Percentiles rank a stretch among this genome's conserved stretches.
Evolutionary conservation across 768 basidiomycete species (phyloP).

Genomic region (Lentinula raphanica): DNA sequence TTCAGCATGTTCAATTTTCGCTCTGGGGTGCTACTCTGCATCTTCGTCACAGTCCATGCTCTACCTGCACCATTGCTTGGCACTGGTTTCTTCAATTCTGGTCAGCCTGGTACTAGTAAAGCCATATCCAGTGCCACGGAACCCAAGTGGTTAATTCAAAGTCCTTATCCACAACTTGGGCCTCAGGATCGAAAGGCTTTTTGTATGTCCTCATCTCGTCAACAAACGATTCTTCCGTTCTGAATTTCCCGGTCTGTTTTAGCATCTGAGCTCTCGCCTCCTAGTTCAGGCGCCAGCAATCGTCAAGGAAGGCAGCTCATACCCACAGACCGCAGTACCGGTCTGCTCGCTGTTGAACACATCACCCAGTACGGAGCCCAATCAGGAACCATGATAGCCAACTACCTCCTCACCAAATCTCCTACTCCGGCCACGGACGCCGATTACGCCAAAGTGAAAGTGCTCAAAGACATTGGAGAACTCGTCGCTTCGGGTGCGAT

Average conservation of each 20-base stretch:
- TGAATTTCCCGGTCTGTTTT: too few species aligned
- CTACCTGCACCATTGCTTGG: background rate
- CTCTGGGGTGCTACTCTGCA: background rate
- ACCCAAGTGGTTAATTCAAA: too few species aligned
- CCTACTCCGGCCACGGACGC: background rate
- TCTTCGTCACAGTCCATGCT: background rate
- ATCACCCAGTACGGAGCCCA: background rate
- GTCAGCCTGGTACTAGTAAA: too few species aligned
- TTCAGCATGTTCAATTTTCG: background rate
- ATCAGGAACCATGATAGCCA: background rate
- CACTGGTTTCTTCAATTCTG: background rate
- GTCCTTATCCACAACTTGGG: too few species aligned
- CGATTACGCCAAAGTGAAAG: background rate
- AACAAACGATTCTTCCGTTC: too few species aligned
- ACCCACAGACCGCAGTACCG: too few species aligned
- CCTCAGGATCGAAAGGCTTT: too few species aligned
- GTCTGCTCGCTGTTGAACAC: background rate
- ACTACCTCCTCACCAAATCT: background rate
- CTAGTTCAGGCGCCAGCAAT: too few species aligned
- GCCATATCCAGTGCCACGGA: too few species aligned
- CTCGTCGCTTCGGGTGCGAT: background rate
- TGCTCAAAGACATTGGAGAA: background rate
- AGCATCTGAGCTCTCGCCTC: too few species aligned
- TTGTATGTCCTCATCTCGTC: too few species aligned
- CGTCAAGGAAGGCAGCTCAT: too few species aligned